These are phyloP conservation scores for Phytophthora gonapodyides DNA, from an alignment of 352 stramenopile species.

Conservation along the genomic window DNA sequence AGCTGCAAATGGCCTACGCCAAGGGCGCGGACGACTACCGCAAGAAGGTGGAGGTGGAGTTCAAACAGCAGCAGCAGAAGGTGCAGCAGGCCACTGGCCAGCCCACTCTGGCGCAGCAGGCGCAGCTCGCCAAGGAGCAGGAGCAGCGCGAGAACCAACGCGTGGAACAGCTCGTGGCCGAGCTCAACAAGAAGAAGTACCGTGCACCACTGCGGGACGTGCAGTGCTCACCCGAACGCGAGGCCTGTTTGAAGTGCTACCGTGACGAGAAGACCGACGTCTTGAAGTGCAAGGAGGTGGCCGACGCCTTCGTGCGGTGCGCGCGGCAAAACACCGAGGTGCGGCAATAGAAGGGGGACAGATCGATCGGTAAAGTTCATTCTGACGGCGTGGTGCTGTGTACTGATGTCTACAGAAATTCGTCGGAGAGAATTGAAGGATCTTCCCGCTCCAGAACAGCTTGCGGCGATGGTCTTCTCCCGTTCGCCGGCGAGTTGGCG, in stretches of 20 bases:
- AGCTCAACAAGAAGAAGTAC: conserved; percentile 87
- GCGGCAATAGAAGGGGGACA: background rate
- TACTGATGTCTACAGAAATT: conserved; percentile 48
- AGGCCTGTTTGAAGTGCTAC: conserved; percentile 88
- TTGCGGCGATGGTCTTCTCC: conserved; percentile 5
- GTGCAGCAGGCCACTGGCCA: conserved; percentile 3
- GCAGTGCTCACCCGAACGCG: conserved; percentile 76
- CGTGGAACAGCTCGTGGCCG: conserved; percentile 75
- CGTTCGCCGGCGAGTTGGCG: conserved; percentile 17
- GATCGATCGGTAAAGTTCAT: too few species aligned
- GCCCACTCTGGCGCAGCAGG: conserved; percentile 49
- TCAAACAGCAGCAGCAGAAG: conserved; percentile 54
- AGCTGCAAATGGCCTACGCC: conserved; percentile 74
- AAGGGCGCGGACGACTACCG: conserved; percentile 79
- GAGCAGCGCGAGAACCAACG: conserved; percentile 68
- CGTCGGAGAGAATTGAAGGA: conserved; percentile 62
- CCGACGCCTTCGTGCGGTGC: conserved; percentile 84
- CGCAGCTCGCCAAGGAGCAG: conserved; percentile 69
- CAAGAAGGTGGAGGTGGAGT: conserved; percentile 58
- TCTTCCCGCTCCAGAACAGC: conserved; percentile 18
- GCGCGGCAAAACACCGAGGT: conserved; percentile 83
- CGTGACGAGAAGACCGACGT: conserved; percentile 79
- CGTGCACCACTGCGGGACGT: conserved; percentile 80
- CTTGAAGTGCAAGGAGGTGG: conserved; percentile 86
- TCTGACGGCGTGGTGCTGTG: background rate